Evolutionary conservation across 305 asterid species (phyloP), one percentile per base, ranked within the genome.

Genomic region (Fraxinus xanthoxyloides): DNA sequence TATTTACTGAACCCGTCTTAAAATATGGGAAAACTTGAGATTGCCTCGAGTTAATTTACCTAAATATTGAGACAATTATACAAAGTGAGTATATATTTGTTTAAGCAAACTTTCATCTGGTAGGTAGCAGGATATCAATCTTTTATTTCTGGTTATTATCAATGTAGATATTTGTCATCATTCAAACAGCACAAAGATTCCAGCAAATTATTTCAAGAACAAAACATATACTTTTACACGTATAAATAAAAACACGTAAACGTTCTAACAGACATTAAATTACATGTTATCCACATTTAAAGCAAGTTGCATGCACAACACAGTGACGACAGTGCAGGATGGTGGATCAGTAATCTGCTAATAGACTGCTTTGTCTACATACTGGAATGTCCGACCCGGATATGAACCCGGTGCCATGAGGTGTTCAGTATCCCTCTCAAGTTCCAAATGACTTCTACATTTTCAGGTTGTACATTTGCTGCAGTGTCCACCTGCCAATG

Each of bases 401-500:
- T 89, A 10, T 83, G 81, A 85, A 93, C 97, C 38, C 94, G 89
- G 84, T 94, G 98, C 98, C 98, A 94, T 7, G 98, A 93, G 23
- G 95, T 94, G 87, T 94, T 93, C 77, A 94, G 77, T 82, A 94
- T 91, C 56, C 98, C 98, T 88, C 98, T 85, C 90, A 93, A 87
- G 89, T 94, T 93, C 98, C 98, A 94, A 75, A 94, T 90, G 76
- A 61, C 91, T 34, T 89, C 90, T 4, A 87, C 90, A 23, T 89
- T 93, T 83, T 93, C 96, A 28, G 97, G 97, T 86, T 94, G 97
- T 79, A 94, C 88, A 75, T 94, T 94, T 74, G 92, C 97, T 3
- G 96, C 90, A 72, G 86, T 82, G 82, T 94, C 98, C 83, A 93
- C 97, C 98, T 94, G 90, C n/a, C 46, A 82, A 65, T 54, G 78